Conservation (phyloP, 495 filamentous ascomycete genomes). For the Collariella sp. region DNA sequence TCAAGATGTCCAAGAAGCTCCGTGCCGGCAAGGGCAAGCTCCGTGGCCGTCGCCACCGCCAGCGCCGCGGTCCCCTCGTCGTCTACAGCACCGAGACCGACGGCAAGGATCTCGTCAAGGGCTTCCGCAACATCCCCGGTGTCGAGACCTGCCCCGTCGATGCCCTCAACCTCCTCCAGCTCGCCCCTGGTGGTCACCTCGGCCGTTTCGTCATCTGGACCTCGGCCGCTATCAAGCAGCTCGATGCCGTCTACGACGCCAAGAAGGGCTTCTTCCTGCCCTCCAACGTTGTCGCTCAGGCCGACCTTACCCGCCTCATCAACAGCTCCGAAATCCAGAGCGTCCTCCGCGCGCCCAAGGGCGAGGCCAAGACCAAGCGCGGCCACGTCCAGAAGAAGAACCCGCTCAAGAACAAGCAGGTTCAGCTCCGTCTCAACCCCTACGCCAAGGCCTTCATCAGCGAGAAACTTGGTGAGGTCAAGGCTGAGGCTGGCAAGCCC, state of each 20-base stretch:
- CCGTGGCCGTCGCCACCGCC: constrained; percentile 85
- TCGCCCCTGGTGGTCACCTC: constrained; percentile 96
- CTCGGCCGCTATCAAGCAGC: constrained; percentile 88
- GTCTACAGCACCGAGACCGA: constrained; percentile 92
- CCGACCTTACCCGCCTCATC: constrained; percentile 92
- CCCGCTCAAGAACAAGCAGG: constrained; percentile 95
- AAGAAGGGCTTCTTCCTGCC: constrained; percentile 99
- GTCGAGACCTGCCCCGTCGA: constrained; percentile 95
- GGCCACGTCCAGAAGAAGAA: constrained; percentile 96
- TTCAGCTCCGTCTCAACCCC: constrained; percentile 93
- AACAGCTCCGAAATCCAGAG: constrained; percentile 97
- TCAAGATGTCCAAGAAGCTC: constrained; percentile 84
- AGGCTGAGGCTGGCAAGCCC: constrained; percentile 33
- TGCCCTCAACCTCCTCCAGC: constrained; percentile 95
- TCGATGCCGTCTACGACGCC: constrained; percentile 92
- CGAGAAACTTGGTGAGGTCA: constrained; percentile 44
- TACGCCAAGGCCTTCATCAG: constrained; percentile 83
- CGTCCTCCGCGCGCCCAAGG: constrained; percentile 81
- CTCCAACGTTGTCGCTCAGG: constrained; percentile 75
- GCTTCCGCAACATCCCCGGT: constrained; percentile 97
- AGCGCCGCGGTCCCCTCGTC: constrained; percentile 92
- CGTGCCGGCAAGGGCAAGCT: constrained; percentile 98
- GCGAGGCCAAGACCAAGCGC: constrained; percentile 84
- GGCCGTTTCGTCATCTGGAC: constrained; percentile 99
- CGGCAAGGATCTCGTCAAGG: constrained; percentile 79